Percentiles rank a stretch among this genome's conserved stretches.
phyloP scores from a whole-genome alignment of 1,284 basidiomycete species.

The Ustilago bromivora region DNA sequence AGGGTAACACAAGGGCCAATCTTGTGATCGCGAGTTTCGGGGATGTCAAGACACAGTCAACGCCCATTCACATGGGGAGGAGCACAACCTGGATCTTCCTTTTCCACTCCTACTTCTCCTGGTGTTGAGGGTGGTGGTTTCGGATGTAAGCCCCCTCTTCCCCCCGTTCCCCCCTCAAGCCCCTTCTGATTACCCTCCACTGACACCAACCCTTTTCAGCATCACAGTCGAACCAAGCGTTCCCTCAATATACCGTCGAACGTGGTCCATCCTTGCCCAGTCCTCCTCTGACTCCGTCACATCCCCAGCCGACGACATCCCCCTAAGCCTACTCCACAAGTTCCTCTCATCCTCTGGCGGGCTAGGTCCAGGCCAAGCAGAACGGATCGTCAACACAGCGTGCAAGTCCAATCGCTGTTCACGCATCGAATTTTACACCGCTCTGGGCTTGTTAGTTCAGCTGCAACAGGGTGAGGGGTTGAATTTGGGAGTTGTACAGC shows the following conservation, averaged over 20 bases:
- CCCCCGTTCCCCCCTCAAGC: not conserved
- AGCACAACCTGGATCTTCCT: slow-evolving; percentile 29
- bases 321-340: slow-evolving; percentile 34
- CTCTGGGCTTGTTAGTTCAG: slow-evolving; percentile 34
- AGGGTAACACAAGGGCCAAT: no score
- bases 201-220: not conserved
- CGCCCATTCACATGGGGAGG: slow-evolving; percentile 49
- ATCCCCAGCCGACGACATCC: slow-evolving; percentile 25
- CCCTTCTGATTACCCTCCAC: not conserved
- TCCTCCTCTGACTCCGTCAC: slow-evolving; percentile 6
- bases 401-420: slow-evolving; percentile 44
- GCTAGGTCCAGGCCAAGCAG: slow-evolving; percentile 20
- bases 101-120: slow-evolving; percentile 27
- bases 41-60: slow-evolving; percentile 32
- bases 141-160: slow-evolving; percentile 22
- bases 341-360: slow-evolving; percentile 31
- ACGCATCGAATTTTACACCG: slow-evolving; percentile 37
- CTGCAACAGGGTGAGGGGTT: slow-evolving; percentile 33
- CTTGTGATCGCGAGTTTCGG: not conserved
- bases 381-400: slow-evolving; percentile 36
- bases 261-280: slow-evolving; percentile 8
- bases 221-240: slow-evolving; percentile 34
- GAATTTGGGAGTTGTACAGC: slow-evolving; percentile 15
- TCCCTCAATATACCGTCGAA: slow-evolving; percentile 28
- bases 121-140: slow-evolving; percentile 22